phyloP scores from a whole-genome alignment of 805 yeast genomes.

The Lipomyces yamadae region DNA sequence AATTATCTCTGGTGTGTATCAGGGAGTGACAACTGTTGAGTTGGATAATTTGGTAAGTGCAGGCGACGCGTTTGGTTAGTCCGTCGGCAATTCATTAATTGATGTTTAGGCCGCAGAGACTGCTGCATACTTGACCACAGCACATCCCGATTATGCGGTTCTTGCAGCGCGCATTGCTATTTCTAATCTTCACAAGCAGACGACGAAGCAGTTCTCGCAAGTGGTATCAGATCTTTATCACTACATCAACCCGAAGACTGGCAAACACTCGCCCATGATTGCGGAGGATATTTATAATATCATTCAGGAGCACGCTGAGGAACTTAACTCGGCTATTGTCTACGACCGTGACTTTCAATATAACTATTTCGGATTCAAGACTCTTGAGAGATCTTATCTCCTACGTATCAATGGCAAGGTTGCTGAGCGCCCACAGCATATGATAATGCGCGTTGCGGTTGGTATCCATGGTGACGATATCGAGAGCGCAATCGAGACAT shows the following conservation, averaged over 20 bases:
- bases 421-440: conserved; percentile 91
- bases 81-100: neutral
- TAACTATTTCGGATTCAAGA: conserved; percentile 87
- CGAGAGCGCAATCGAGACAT: conserved; percentile 74
- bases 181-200: conserved; percentile 91
- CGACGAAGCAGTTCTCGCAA: conserved; percentile 81
- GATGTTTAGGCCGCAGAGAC: conserved; percentile 80
- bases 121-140: conserved; percentile 95
- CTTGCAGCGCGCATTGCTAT: conserved; percentile 89
- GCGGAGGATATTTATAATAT: conserved; percentile 66
- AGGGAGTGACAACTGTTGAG: conserved; percentile 94
- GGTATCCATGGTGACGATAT: conserved; percentile 83
- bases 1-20: conserved; percentile 94
- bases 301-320: conserved; percentile 67
- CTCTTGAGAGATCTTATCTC: conserved; percentile 86
- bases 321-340: conserved; percentile 72
- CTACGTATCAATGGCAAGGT: conserved; percentile 64
- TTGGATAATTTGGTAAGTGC: conserved; percentile 51
- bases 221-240: conserved; percentile 73
- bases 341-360: conserved; percentile 77
- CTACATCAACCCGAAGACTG: conserved; percentile 82
- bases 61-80: neutral
- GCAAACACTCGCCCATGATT: conserved; percentile 68
- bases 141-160: conserved; percentile 96
- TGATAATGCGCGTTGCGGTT: conserved; percentile 87